Percentiles rank a stretch among this genome's conserved stretches.
Evolutionary conservation across 2,329 filamentous ascomycete species (phyloP).

Genomic region (Didymella exigua): DNA sequence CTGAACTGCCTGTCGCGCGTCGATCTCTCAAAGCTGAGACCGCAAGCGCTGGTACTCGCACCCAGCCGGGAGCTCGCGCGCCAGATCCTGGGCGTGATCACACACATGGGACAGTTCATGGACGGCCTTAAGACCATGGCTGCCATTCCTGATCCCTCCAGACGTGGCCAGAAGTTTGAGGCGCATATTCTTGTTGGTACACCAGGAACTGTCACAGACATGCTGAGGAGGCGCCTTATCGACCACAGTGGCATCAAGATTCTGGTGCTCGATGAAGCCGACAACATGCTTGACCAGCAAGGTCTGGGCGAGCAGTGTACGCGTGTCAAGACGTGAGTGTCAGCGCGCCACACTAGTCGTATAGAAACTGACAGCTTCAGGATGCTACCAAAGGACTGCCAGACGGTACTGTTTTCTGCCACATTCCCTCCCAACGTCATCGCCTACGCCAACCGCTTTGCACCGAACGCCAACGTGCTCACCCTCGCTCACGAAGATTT

Average conservation of each 20-base stretch:
- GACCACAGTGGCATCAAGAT: slow-evolving; percentile 75
- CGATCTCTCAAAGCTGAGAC: slow-evolving; percentile 71
- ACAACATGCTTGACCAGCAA: slow-evolving; percentile 98
- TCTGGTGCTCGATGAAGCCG: slow-evolving; percentile 92
- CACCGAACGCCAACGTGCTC: slow-evolving; percentile 83
- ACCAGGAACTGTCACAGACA: slow-evolving; percentile 88
- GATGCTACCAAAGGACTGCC: slow-evolving; percentile 73
- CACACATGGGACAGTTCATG: slow-evolving; percentile 83
- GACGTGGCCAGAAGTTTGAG: slow-evolving; percentile 70
- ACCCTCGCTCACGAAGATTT: slow-evolving; percentile 88
- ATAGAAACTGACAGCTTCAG: slow-evolving; percentile 55
- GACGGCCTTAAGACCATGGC: slow-evolving; percentile 75
- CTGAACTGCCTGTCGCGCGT: slow-evolving; percentile 88
- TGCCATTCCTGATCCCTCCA: slow-evolving; percentile 78
- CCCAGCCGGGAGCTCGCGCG: slow-evolving; percentile 93
- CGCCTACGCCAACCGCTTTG: slow-evolving; percentile 81
- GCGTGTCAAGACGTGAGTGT: slow-evolving; percentile 79
- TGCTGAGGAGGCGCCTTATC: slow-evolving; percentile 77
- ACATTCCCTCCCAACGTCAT: slow-evolving; percentile 89
- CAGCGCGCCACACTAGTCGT: not conserved
- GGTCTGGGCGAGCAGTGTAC: slow-evolving; percentile 94
- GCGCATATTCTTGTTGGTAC: slow-evolving; percentile 89
- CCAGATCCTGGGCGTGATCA: slow-evolving; percentile 87
- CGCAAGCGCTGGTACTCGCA: slow-evolving; percentile 87
- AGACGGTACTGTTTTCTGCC: slow-evolving; percentile 93